phyloP scores from a whole-genome alignment of 306 rosid genomes.

The Cucurbita moschata region DNA sequence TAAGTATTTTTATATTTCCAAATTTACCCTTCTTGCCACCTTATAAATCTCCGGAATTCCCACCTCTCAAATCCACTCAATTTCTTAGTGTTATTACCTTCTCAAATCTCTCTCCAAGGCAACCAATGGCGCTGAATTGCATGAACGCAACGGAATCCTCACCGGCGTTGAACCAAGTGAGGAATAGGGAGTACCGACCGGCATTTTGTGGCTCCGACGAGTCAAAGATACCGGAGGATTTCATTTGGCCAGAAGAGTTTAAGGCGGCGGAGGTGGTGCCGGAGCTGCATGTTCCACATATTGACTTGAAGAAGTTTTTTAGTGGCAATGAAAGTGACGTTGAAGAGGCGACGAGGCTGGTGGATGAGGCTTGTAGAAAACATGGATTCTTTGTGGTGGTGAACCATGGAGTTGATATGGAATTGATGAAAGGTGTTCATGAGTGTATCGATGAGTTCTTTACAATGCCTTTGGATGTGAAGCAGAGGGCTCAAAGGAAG shows the following conservation, averaged over 20 bases:
- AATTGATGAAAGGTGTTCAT: not conserved
- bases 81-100: not conserved
- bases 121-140: not conserved
- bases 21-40: not conserved
- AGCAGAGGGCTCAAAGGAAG: not conserved
- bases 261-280: not conserved
- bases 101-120: not conserved
- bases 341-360: not conserved
- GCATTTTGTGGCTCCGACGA: not conserved
- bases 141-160: not conserved
- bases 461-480: not conserved
- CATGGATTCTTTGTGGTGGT: conserved; percentile 3
- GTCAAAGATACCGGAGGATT: not conserved
- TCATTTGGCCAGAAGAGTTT: conserved; percentile 3
- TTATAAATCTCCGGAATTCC: not conserved
- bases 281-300: not conserved
- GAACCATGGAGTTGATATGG: conserved; percentile 3
- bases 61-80: not conserved
- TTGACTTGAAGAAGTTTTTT: not conserved
- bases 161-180: not conserved
- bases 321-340: not conserved
- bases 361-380: conserved; percentile 1
- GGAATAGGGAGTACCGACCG: not conserved
- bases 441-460: not conserved
- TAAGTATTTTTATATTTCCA: not conserved